A percentile compares a stretch with the other conserved stretches of the same genome.
Conservation (phyloP, 2,329 filamentous ascomycete species). For the Beauveria caledonica region DNA sequence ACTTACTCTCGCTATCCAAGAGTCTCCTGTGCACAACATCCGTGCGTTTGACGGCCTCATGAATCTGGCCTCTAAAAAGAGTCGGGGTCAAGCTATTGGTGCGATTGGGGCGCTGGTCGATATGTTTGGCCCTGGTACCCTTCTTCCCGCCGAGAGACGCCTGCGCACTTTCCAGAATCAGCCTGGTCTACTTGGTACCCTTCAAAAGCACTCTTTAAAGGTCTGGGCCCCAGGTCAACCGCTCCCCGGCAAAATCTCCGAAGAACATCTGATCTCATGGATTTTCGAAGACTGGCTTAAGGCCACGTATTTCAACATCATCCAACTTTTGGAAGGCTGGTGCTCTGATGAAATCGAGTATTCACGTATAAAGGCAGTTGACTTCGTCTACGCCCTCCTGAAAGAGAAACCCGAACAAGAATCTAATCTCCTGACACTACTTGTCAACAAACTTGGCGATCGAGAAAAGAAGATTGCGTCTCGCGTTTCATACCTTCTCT, state of each 20-base stretch:
- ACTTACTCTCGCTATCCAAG: slow-evolving; percentile 86
- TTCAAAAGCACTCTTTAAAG: slow-evolving; percentile 51
- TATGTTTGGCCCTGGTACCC: slow-evolving; percentile 78
- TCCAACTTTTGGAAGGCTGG: slow-evolving; percentile 87
- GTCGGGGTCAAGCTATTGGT: slow-evolving; percentile 82
- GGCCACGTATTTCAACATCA: slow-evolving; percentile 82
- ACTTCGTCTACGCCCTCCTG: slow-evolving; percentile 83
- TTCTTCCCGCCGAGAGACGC: slow-evolving; percentile 76
- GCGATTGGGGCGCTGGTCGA: slow-evolving; percentile 92
- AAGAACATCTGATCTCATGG: slow-evolving; percentile 77
- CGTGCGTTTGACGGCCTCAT: slow-evolving; percentile 83
- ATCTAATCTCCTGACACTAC: slow-evolving; percentile 77
- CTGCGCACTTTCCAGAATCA: slow-evolving; percentile 73
- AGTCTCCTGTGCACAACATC: slow-evolving; percentile 88
- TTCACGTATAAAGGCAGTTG: slow-evolving; percentile 77
- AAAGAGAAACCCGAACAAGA: slow-evolving; percentile 98
- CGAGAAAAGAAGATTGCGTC: slow-evolving; percentile 93
- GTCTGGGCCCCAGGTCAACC: slow-evolving; percentile 61
- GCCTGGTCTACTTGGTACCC: slow-evolving; percentile 61
- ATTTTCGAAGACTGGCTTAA: slow-evolving; percentile 95
- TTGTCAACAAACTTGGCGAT: slow-evolving; percentile 96
- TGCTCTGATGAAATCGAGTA: slow-evolving; percentile 94
- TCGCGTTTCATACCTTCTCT: slow-evolving; percentile 81
- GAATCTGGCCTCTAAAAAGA: slow-evolving; percentile 81
- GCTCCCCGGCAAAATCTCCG: slow-evolving; percentile 65